Evolutionary conservation across 352 stramenopile genomes (phyloP).

Genomic region (Globisporangium paddicum): DNA sequence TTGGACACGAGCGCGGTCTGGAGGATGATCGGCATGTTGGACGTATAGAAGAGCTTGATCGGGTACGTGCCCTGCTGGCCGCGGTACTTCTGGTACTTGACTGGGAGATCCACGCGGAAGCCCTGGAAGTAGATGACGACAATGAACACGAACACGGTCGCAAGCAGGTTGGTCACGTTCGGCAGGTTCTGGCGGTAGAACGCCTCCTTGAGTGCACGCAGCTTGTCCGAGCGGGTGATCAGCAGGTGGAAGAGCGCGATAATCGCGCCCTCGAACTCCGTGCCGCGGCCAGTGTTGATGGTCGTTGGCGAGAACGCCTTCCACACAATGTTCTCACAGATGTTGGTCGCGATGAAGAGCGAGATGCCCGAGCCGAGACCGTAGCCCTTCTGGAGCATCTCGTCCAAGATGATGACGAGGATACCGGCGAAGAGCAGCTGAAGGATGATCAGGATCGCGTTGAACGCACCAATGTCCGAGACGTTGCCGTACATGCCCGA

Average conservation of each 20-base stretch:
- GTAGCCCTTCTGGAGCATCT: constrained; percentile 99
- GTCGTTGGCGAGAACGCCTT: constrained; percentile 99
- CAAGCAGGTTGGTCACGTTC: constrained; percentile 98
- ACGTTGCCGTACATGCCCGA: constrained; percentile 99
- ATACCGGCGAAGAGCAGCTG: constrained; percentile 98
- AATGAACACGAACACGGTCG: constrained; percentile 98
- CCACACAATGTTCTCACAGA: constrained; percentile 99
- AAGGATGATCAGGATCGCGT: constrained; percentile 98
- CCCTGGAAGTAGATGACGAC: constrained; percentile 99
- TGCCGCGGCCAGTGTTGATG: constrained; percentile 98
- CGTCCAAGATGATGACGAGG: constrained; percentile 99
- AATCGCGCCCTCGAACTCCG: constrained; percentile 99
- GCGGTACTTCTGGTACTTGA: constrained; percentile 99
- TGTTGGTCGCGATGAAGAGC: constrained; percentile 99
- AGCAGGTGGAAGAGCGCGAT: constrained; percentile 99
- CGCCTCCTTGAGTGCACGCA: constrained; percentile 96
- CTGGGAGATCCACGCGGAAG: constrained; percentile 88
- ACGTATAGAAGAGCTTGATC: constrained; percentile 99
- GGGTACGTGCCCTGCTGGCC: constrained; percentile 99
- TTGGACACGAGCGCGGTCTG: constrained; percentile 98
- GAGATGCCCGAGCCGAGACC: constrained; percentile 98
- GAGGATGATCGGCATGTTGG: constrained; percentile 99
- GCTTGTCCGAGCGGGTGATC: constrained; percentile 98
- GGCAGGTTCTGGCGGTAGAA: constrained; percentile 99
- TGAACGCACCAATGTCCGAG: constrained; percentile 96